phyloP scores from a whole-genome alignment of 2,329 filamentous ascomycete genomes.

The Cladophialophora yegresii region DNA sequence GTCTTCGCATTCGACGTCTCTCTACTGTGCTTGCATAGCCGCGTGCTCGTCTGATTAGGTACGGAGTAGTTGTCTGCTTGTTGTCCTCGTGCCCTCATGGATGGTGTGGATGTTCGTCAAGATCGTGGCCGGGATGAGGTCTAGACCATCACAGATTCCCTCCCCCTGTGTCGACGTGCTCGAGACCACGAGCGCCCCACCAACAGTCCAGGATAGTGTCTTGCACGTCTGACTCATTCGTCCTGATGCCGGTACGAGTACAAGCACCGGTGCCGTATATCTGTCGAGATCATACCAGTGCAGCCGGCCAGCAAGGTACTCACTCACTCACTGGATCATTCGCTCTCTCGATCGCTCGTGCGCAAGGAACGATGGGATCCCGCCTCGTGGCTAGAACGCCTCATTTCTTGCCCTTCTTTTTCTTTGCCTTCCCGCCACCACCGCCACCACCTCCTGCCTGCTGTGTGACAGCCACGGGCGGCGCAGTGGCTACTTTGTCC shows the following conservation, averaged over 20 bases:
- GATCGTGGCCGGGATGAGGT: neutral
- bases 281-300: neutral
- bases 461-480: constrained; percentile 21
- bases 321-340: neutral
- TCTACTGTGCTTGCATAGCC: neutral
- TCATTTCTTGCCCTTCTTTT: constrained; percentile 37
- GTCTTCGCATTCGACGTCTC: neutral
- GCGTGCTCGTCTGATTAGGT: neutral
- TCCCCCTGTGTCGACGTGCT: no score
- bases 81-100: neutral
- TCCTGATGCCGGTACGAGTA: no score
- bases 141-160: neutral
- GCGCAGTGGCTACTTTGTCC: constrained; percentile 23
- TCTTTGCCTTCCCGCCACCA: constrained; percentile 31
- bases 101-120: neutral
- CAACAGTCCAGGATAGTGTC: neutral
- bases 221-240: neutral
- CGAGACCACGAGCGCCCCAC: no score
- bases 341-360: no score
- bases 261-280: neutral
- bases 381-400: neutral
- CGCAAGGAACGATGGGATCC: neutral
- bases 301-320: neutral
- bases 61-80: no score
- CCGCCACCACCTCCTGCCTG: constrained; percentile 23